phyloP scores from a whole-genome alignment of 2,329 filamentous ascomycete genomes.

The Beauveria medogensis region DNA sequence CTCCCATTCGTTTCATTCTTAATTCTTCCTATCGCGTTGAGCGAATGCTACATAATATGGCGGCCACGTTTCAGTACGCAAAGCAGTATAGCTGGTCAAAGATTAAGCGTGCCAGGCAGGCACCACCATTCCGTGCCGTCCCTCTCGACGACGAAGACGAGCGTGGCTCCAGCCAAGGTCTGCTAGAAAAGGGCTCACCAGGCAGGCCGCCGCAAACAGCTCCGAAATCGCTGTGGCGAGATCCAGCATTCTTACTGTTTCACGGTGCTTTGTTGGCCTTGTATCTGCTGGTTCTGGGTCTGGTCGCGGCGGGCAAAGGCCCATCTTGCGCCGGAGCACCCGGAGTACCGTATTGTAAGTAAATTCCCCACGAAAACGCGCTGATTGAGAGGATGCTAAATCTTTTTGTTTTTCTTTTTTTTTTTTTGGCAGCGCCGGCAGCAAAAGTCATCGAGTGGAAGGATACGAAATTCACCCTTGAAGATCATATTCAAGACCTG shows the following conservation, averaged over 20 bases:
- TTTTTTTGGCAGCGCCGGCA: background rate
- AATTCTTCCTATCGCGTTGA: background rate
- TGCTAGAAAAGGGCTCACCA: slow-evolving; percentile 1
- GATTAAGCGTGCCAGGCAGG: background rate
- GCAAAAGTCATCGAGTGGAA: background rate
- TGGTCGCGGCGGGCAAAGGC: background rate
- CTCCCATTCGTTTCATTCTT: background rate
- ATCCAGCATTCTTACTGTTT: background rate
- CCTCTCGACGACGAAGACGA: background rate
- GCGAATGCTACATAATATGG: background rate
- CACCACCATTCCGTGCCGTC: background rate
- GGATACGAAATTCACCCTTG: slow-evolving; percentile 5
- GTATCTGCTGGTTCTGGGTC: background rate
- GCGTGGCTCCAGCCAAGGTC: background rate
- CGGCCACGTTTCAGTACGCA: slow-evolving; percentile 1
- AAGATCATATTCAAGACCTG: slow-evolving; percentile 4
- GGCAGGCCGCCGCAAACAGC: background rate
- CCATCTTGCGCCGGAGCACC: background rate
- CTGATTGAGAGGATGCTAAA: background rate
- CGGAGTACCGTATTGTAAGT: background rate
- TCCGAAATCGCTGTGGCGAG: background rate
- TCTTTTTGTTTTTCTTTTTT: too few species aligned
- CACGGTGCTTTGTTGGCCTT: background rate
- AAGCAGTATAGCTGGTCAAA: slow-evolving; percentile 9
- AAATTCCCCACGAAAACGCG: background rate